Conservation (phyloP, 768 basidiomycete genomes). For the Sporobolomyces pararoseus region DNA sequence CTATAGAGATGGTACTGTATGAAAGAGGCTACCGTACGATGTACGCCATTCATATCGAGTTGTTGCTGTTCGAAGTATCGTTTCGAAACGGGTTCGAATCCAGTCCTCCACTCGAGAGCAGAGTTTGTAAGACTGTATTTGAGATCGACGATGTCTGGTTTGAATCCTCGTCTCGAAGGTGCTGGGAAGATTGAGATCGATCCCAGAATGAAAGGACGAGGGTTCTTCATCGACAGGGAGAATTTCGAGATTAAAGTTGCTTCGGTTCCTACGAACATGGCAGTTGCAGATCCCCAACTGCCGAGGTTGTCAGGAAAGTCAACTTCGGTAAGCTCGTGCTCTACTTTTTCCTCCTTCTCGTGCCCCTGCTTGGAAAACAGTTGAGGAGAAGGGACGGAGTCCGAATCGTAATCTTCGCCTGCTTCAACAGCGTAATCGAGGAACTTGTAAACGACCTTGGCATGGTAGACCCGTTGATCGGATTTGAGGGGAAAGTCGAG, state of each 20-base stretch:
- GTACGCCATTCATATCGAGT: too few species aligned
- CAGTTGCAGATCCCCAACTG: too few species aligned
- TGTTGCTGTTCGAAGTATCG: neutral
- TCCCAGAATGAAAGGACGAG: neutral
- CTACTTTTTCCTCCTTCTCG: too few species aligned
- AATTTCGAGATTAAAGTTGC: neutral
- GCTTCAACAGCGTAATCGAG: neutral
- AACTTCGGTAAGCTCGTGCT: too few species aligned
- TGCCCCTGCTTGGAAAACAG: too few species aligned
- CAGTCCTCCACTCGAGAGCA: neutral
- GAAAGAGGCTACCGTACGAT: neutral
- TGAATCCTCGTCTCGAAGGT: too few species aligned
- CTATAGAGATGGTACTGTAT: conserved; percentile 11
- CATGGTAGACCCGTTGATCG: neutral
- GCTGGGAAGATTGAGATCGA: conserved; percentile 1
- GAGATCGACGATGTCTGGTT: neutral
- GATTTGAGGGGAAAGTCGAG: too few species aligned
- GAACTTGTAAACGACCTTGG: neutral
- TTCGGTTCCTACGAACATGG: too few species aligned
- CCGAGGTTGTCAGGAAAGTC: neutral
- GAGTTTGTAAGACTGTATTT: neutral
- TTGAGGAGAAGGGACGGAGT: too few species aligned
- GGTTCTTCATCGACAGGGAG: neutral
- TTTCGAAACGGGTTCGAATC: neutral
- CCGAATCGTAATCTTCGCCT: too few species aligned